Base-by-base conservation (phyloP, 2,329 filamentous ascomycete genomes). In the Tetracladium maxilliforme region DNA sequence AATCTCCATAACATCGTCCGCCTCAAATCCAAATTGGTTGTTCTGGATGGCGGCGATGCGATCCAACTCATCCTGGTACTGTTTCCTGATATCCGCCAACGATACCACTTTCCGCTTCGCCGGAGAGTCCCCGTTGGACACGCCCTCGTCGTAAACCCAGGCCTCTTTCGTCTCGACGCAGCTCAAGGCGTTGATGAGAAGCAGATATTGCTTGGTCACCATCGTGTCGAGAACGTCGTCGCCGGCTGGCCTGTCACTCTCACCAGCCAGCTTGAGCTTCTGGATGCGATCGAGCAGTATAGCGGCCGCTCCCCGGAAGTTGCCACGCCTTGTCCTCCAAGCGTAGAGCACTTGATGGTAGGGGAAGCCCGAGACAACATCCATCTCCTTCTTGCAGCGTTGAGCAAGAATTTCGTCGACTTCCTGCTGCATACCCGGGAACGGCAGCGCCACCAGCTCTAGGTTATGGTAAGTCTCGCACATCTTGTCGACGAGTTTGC, bases 311-410 rank as follows among this genome's bases (percentile, higher is more conserved):
- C 87, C 90, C 22, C 87, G 80, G 60, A 84, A 92, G 52, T 95
- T 81, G 41, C 72, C 71, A 36, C 21, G 15, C n/a, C 76, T 76
- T 36, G 93, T 76, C 25, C 90, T 73, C 70, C 87, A 94, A 4
- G 86, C 75, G 47, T 94, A 93, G 23, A 95, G 68, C 29, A 94
- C 77, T 40, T 87, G 80, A 44, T 90, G 81, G 44, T 86, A 92
- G 4, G 82, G 79, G 1, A 72, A 65, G 7, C 68, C 70, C 19
- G 53, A 57, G 29, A 56, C 59, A 19, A 82, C 65, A 28, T 82
- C 77, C 21, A 70, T 57, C 18, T 75, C 70, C 28, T 69, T 66
- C 34, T 69, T 69, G 44, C 80, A 83, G 39, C 81, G 70, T 18
- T 73, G 68, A 6, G 69, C 58, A 8, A 98, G 66, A 19, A 83